A percentile compares a stretch with the other conserved stretches of the same genome.
phyloP scores from a whole-genome alignment of 768 basidiomycete genomes.

The Hericium coralloides region DNA sequence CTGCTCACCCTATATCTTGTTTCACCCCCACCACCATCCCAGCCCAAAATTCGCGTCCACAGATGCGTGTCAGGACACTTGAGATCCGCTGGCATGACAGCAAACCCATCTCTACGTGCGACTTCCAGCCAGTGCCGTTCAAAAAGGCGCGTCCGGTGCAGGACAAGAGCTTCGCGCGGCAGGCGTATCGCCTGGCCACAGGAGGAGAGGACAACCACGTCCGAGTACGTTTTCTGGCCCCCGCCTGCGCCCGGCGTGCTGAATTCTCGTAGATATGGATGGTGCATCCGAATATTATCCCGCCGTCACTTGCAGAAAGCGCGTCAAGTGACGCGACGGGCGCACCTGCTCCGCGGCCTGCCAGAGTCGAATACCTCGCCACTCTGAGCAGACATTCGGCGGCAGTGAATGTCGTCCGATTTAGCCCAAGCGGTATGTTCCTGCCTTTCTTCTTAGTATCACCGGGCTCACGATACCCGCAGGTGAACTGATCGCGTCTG shows the following conservation, averaged over 20 bases:
- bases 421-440: slow-evolving; percentile 81
- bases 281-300: slow-evolving; percentile 85
- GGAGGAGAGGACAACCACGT: slow-evolving; percentile 97
- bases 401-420: slow-evolving; percentile 93
- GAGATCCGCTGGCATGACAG: slow-evolving; percentile 97
- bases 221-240: slow-evolving; percentile 51
- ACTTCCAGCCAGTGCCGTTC: slow-evolving; percentile 83
- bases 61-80: slow-evolving; percentile 81
- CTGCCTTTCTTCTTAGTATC: not conserved
- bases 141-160: slow-evolving; percentile 70
- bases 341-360: slow-evolving; percentile 39
- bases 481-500: slow-evolving; percentile 92
- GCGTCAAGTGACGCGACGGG: slow-evolving; percentile 25
- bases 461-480: slow-evolving; percentile 5
- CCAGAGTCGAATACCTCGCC: slow-evolving; percentile 94
- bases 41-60: slow-evolving; percentile 9
- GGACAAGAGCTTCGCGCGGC: slow-evolving; percentile 47
- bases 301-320: slow-evolving; percentile 44
- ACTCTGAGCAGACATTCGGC: slow-evolving; percentile 90
- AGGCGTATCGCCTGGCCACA: slow-evolving; percentile 88
- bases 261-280: slow-evolving; percentile 66
- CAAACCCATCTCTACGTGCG: slow-evolving; percentile 92
- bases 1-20: not conserved
- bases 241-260: not conserved
- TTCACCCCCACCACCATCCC: not conserved